Evolutionary conservation across 2,329 filamentous ascomycete genomes (phyloP).

Genomic region (Colletotrichum aenigma): DNA sequence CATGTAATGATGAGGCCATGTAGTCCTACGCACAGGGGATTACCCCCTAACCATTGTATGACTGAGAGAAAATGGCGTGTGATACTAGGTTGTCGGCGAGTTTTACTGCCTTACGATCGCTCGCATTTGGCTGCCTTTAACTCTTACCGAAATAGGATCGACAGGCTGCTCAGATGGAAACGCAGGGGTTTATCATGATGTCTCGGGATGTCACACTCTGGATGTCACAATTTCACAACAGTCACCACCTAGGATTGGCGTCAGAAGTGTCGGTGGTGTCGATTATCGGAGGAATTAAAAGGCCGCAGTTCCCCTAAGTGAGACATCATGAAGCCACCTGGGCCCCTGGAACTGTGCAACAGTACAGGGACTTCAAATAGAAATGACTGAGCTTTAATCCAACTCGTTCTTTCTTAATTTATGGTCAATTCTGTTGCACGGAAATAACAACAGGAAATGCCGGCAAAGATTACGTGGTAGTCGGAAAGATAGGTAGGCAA

Average conservation of each 20-base stretch:
- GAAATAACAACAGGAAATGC: background rate
- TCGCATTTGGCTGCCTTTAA: background rate
- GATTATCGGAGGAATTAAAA: background rate
- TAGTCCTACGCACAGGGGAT: background rate
- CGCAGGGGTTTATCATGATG: background rate
- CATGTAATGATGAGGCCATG: background rate
- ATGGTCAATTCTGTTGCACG: background rate
- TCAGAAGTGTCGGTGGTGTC: background rate
- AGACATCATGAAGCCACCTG: background rate
- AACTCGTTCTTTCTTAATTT: background rate
- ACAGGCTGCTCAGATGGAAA: too few species aligned
- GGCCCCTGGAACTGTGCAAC: background rate
- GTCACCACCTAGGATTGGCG: background rate
- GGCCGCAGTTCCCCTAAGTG: background rate
- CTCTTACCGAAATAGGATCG: background rate
- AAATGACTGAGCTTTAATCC: background rate
- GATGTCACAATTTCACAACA: background rate
- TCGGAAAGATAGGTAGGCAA: background rate
- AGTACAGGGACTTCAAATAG: background rate
- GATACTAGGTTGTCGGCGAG: background rate
- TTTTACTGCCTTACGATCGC: background rate
- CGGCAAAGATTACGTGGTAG: background rate
- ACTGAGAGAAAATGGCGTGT: background rate
- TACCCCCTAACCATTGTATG: background rate
- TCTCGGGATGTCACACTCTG: too few species aligned